Base-by-base conservation (phyloP, 1,284 basidiomycete genomes). In the Trichosporon asahii region DNA sequence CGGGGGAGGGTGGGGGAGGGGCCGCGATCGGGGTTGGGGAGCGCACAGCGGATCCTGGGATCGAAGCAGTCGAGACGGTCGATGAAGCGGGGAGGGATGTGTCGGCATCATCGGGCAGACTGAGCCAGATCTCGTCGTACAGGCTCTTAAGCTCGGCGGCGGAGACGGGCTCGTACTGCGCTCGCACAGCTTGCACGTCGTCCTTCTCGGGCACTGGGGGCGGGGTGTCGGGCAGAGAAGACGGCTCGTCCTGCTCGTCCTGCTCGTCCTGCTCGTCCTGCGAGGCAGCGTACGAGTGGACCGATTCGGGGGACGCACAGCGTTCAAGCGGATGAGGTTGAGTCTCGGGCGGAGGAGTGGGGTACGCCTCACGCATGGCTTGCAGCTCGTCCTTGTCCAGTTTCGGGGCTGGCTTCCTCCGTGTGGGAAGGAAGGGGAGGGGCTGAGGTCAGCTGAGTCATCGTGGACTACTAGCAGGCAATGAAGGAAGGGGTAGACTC, bases 121-220 rank as follows among this genome's bases (percentile, higher is more conserved):
- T 60, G 55, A 15, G 27, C 57, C 57, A 61, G 57, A 61, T 61
- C 57, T 61, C 57, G 57, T 61, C 57, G 57, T 61, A 61, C 29
- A 61, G 29, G 29, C 29, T 33, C 57, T 61, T 61, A 61, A 61
- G 57, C 57, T 61, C 57, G 57, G 57, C 57, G 27, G 57, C 57
- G 57, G 57, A 61, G 27, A 61, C 57, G 27, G 57, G 57, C 27
- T 29, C 57, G 29, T 61, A 61, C 15, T 61, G 57, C 29, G 27
- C 27, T 11, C 57, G 57, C 57, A 31, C 29, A 31, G 57, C 57
- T 5, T 61, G 27, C 27, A 60, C 57, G 57, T 31, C 57, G 57
- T 61, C 57, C 29, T 61, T 61, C 12, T 21, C 57, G 27, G 57
- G 57, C 29, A 61, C 57, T 18, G 57, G 57, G 15, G 57, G 57